A percentile compares a stretch with the other conserved stretches of the same genome.
These are phyloP conservation scores for Vigna hirtella DNA, from an alignment of 306 rosid species.

Conservation along the genomic window DNA sequence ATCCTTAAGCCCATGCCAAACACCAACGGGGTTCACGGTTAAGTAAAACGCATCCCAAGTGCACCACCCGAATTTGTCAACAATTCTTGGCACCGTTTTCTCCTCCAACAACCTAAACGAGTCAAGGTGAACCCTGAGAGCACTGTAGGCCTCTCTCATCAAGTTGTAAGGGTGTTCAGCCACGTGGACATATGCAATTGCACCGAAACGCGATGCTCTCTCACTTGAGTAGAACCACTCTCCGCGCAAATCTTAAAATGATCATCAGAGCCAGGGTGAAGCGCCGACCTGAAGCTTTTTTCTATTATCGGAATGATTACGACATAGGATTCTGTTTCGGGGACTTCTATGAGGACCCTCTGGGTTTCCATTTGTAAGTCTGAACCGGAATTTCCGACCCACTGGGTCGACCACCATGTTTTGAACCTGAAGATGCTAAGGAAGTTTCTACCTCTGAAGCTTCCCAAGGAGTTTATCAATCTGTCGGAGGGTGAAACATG, in stretches of 20 bases:
- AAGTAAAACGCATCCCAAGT: conserved; percentile 94
- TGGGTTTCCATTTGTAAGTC: conserved; percentile 89
- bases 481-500: conserved; percentile 60
- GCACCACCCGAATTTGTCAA: conserved; percentile 92
- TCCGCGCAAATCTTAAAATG: conserved; percentile 71
- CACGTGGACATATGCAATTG: conserved; percentile 71
- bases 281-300: conserved; percentile 71
- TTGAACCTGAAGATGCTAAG: conserved; percentile 85
- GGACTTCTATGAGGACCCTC: conserved; percentile 73
- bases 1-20: conserved; percentile 71
- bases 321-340: conserved; percentile 71
- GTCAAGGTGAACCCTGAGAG: conserved; percentile 72
- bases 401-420: conserved; percentile 97
- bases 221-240: conserved; percentile 74
- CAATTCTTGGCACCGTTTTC: conserved; percentile 61
- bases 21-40: conserved; percentile 67
- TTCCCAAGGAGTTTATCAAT: conserved; percentile 68
- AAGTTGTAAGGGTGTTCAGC: conserved; percentile 75
- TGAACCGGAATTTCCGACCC: conserved; percentile 89
- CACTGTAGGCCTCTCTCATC: conserved; percentile 82
- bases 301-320: conserved; percentile 73
- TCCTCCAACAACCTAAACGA: conserved; percentile 82
- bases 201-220: conserved; percentile 51
- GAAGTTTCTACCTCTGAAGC: conserved; percentile 62
- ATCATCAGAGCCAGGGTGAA: conserved; percentile 73